phyloP scores from a whole-genome alignment of 176 grass and related monocot species.

The Eragrostis curvula region DNA sequence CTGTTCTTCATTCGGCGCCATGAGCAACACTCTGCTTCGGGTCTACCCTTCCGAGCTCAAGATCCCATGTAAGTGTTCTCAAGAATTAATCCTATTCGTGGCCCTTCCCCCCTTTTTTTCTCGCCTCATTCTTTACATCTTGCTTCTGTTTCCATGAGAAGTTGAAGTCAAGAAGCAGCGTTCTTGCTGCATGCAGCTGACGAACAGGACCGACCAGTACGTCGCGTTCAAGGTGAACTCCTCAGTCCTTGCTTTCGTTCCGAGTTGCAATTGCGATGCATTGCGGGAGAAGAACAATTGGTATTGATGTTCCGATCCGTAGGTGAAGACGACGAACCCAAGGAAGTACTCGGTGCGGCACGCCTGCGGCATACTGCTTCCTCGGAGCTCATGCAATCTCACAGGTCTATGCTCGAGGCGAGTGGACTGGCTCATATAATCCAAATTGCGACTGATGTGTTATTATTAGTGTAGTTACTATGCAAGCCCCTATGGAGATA shows the following conservation, averaged over 20 bases:
- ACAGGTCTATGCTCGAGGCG: conserved; percentile 47
- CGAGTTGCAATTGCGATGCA: background rate
- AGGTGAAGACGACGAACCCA: conserved; percentile 96
- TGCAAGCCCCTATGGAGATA: conserved; percentile 73
- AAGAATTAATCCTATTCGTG: too few species aligned
- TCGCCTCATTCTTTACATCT: background rate
- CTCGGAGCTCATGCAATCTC: conserved; percentile 59
- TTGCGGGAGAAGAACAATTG: background rate
- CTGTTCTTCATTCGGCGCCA: conserved; percentile 15
- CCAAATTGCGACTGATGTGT: background rate
- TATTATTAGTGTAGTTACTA: conserved; percentile 57
- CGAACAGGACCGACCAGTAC: conserved; percentile 72
- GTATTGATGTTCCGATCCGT: background rate
- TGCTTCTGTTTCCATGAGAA: conserved; percentile 24
- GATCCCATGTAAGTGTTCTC: conserved; percentile 70
- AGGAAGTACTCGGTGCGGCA: conserved; percentile 85
- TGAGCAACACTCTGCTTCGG: conserved; percentile 76
- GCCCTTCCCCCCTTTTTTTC: too few species aligned
- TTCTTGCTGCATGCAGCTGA: conserved; percentile 82
- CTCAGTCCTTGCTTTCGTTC: background rate
- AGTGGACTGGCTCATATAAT: background rate
- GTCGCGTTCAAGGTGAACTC: conserved; percentile 82
- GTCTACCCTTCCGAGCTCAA: conserved; percentile 82
- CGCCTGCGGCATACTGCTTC: conserved; percentile 67
- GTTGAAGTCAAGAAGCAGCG: conserved; percentile 82